Conservation (phyloP, 1,284 basidiomycete genomes). For the Tilletia caries region DNA sequence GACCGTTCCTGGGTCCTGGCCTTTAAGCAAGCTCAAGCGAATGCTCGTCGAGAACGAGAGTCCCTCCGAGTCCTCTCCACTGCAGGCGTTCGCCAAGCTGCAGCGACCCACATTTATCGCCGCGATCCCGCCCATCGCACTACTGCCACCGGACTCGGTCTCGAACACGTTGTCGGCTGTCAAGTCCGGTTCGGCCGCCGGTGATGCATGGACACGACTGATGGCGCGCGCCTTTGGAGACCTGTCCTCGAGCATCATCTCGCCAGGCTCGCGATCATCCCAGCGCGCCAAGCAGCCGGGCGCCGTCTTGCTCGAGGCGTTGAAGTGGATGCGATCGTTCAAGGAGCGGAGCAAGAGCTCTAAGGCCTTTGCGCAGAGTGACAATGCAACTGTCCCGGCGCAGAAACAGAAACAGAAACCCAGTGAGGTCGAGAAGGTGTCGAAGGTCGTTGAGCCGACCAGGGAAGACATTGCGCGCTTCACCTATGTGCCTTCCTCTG, state of each 20-base stretch:
- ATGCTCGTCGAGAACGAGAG: not conserved
- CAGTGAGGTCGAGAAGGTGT: no score
- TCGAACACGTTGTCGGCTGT: not conserved
- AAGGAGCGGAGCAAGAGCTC: not conserved
- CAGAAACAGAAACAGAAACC: no score
- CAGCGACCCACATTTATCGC: not conserved
- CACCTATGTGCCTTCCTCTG: not conserved
- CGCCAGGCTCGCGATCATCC: not conserved
- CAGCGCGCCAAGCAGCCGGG: not conserved
- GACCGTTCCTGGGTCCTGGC: not conserved
- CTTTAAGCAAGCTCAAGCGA: not conserved
- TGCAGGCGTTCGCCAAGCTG: not conserved
- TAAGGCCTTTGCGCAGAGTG: not conserved
- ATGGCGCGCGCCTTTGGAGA: constrained; percentile 9
- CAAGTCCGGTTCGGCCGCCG: not conserved
- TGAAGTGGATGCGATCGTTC: constrained; percentile 6
- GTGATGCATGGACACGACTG: constrained; percentile 1
- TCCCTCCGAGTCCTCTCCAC: not conserved
- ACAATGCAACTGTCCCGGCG: not conserved
- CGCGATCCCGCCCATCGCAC: not conserved
- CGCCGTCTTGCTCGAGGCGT: not conserved
- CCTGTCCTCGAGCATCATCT: not conserved
- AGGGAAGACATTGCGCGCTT: constrained; percentile 1
- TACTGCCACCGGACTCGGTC: not conserved
- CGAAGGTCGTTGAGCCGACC: not conserved